Evolutionary conservation across 257 asterid species (phyloP), one percentile per base, ranked within the genome.

Genomic region (Gardenia jasminoides): DNA sequence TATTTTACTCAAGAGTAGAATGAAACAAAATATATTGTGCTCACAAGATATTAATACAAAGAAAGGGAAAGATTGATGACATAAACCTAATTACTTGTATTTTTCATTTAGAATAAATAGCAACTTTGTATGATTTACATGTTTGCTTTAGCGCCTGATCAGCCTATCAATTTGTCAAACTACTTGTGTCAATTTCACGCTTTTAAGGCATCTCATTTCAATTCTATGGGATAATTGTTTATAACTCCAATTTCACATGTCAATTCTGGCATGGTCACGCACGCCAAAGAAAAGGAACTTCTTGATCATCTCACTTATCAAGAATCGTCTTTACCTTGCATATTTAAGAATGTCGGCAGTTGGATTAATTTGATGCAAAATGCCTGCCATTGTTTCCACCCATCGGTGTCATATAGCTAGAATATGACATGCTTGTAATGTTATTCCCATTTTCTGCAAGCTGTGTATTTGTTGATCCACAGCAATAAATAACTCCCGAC

Each of bases 311-410:
- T 8, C 41, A 41, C 74, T 69, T 4, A 41, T 5, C 64, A 52
- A 52, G 41, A 19, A 39, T 39, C 31, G 39, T 43, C 43, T 31
- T 66, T 64, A 17, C 62, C 44, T n/a, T 62, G 20, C 43, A 16
- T 46, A 6, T 44, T 43, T 26, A 76, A 64, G 73, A 76, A 76
- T 65, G 73, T 65, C 65, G 79, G 65, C 64, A 41, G 20, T n/a
- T 61, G 20, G 43, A 61, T 36, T 36, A 36, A 36, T 61, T 61
- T 7, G 59, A 59, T 75, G 52, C 6, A 41, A n/a, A 20, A 74
- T 54, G 50, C 66, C 67, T 58, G 24, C 70, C 78, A 59, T 1
- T n/a, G 70, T 13, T 61, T 61, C 31, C 31, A 11, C 62, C 44
- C 36, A 15, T 47, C 48, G 31, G 3, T 30, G 48, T 65, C 33